These are phyloP conservation scores for Dendrobium officinale DNA, from an alignment of 106 monocot species.

Conservation along the genomic window DNA sequence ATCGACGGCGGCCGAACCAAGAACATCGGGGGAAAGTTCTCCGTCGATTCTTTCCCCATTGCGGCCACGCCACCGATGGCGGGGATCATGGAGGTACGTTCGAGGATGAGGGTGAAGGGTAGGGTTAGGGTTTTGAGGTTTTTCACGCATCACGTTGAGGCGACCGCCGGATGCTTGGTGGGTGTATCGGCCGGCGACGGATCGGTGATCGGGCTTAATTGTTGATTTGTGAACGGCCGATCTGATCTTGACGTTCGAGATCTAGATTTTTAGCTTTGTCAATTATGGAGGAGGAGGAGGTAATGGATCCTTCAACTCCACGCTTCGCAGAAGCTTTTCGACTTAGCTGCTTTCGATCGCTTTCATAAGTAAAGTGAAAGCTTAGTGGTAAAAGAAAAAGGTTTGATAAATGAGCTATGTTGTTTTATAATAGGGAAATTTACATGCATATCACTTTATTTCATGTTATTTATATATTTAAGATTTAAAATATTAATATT, in stretches of 20 bases:
- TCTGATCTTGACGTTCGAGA: not conserved
- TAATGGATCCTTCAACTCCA: too few relatives aligned
- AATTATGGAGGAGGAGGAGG: too few relatives aligned
- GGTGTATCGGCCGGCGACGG: constrained; percentile 32
- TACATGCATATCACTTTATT: too few relatives aligned
- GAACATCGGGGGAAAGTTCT: constrained; percentile 49
- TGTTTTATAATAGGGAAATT: too few relatives aligned
- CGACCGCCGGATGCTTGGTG: constrained; percentile 24
- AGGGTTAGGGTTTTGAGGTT: constrained; percentile 43
- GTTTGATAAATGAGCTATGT: too few relatives aligned
- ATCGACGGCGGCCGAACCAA: constrained; percentile 39
- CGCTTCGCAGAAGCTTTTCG: too few relatives aligned
- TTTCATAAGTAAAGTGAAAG: too few relatives aligned
- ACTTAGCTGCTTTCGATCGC: too few relatives aligned
- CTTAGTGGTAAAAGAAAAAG: too few relatives aligned
- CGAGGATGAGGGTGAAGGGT: constrained; percentile 47
- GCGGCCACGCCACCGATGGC: not conserved
- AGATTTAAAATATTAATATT: too few relatives aligned
- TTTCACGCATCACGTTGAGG: constrained; percentile 56
- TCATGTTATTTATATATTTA: too few relatives aligned
- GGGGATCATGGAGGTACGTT: constrained; percentile 37
- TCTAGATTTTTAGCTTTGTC: too few relatives aligned
- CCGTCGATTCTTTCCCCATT: constrained; percentile 31
- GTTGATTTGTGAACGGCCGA: constrained; percentile 15
- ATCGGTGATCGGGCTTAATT: constrained; percentile 39